phyloP scores from a whole-genome alignment of 495 filamentous ascomycete genomes.

The Staphylotrichum longicolle region DNA sequence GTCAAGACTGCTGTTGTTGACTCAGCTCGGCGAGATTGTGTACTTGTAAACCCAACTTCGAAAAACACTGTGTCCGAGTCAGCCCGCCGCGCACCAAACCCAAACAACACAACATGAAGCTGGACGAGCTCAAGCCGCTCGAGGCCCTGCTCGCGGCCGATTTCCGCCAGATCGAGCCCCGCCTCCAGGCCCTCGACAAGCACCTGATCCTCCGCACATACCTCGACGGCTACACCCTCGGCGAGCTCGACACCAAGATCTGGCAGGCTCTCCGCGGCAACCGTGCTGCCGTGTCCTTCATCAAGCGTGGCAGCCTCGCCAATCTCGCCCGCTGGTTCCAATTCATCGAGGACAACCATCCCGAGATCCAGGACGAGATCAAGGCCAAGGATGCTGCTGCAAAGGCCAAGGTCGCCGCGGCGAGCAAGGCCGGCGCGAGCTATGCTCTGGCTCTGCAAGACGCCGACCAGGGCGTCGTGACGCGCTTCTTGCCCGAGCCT shows the following conservation, averaged over 20 bases:
- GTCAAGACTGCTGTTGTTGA: slow-evolving; percentile 19
- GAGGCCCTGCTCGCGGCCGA: slow-evolving; percentile 58
- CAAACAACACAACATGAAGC: slow-evolving; percentile 43
- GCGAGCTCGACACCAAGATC: slow-evolving; percentile 73
- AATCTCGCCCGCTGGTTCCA: slow-evolving; percentile 88
- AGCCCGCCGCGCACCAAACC: background rate
- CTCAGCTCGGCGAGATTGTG: slow-evolving; percentile 21
- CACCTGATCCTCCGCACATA: slow-evolving; percentile 84
- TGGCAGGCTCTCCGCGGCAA: slow-evolving; percentile 86
- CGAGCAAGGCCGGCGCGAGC: slow-evolving; percentile 78
- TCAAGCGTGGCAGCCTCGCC: slow-evolving; percentile 71
- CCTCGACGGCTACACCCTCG: slow-evolving; percentile 76
- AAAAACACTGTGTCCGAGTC: background rate
- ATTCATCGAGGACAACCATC: slow-evolving; percentile 78
- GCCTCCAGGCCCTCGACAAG: slow-evolving; percentile 73
- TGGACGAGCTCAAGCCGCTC: slow-evolving; percentile 49
- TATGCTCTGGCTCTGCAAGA: slow-evolving; percentile 89
- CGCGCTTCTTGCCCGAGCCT: slow-evolving; percentile 92
- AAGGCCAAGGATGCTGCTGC: slow-evolving; percentile 59
- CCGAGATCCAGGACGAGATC: slow-evolving; percentile 58
- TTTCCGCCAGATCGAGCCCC: slow-evolving; percentile 76
- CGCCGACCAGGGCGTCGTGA: slow-evolving; percentile 88
- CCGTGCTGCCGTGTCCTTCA: slow-evolving; percentile 73
- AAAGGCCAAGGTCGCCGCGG: slow-evolving; percentile 67
- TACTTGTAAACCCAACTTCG: background rate